Evolutionary conservation across 2,329 filamentous ascomycete species (phyloP), one percentile per base, ranked within the genome.

Genomic region (Pseudogymnoascus sp.): DNA sequence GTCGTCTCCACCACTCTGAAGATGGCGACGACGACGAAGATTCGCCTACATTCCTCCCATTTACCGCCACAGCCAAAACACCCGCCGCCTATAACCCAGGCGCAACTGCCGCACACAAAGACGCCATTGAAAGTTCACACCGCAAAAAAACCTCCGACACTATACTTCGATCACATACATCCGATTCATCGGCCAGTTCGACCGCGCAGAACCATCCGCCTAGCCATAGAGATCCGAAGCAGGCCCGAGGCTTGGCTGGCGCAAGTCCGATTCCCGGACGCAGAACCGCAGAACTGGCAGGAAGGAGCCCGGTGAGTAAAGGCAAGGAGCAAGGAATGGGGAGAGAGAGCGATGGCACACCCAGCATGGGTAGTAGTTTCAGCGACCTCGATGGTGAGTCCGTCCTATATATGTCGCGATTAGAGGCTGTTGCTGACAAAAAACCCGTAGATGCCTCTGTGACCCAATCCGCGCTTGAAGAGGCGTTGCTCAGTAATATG

Each of bases 291-390:
- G 87, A 88, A 61, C 70, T 87, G 59, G 78, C 82, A 2, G 80
- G 80, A 26, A 77, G 82, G 50, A 85, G 82, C 68, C 82, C 84
- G 1, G 75, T 76, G 7, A 76, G 75, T 7, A 82, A 81, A 13
- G 46, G 46, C 26, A 56, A 56, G 46, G 46, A 56, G 7, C 46
- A 56, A 65, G 78, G 76, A 29, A 80, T 81, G 68, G 79, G 77
- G 0, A 79, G 81, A 11, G 86, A 88, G 66, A 91, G 88, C 70
- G 88, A 91, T 66, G 88, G 88, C 13, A 88, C 87, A 13, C 88
- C 88, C 1, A 91, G 88, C 69, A 91, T 92, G 86, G 89, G 90
- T 1, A 93, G 90, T 73, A 93, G 89, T 69, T 95, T 91, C 70
- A 93, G 89, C 75, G 91, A 95, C 76, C 80, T 96, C 46, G 90